phyloP scores from a whole-genome alignment of 2,329 filamentous ascomycete genomes.

The Ophiosphaerella herpotricha region DNA sequence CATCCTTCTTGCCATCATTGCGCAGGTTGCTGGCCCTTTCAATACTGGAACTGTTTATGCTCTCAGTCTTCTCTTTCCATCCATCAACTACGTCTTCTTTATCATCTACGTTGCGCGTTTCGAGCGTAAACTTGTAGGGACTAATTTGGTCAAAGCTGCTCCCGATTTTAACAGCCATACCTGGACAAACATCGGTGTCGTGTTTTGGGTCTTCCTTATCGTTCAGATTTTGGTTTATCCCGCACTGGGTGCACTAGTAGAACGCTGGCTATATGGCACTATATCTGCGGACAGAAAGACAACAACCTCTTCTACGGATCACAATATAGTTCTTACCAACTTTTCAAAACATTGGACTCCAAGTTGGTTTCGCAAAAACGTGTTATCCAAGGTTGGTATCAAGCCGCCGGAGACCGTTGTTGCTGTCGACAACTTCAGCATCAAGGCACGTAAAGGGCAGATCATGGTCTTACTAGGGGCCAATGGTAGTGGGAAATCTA shows the following conservation, averaged over 20 bases:
- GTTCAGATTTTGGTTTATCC: slow-evolving; percentile 81
- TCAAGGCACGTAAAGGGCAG: slow-evolving; percentile 75
- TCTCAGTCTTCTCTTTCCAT: slow-evolving; percentile 77
- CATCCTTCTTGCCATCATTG: slow-evolving; percentile 78
- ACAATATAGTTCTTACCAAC: slow-evolving; percentile 70
- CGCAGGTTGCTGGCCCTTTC: slow-evolving; percentile 71
- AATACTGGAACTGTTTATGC: slow-evolving; percentile 68
- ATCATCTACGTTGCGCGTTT: slow-evolving; percentile 77
- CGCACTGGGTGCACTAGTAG: slow-evolving; percentile 73
- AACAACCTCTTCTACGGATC: slow-evolving; percentile 38
- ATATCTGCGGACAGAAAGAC: slow-evolving; percentile 60
- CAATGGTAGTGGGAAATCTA: slow-evolving; percentile 89
- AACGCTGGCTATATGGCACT: slow-evolving; percentile 76
- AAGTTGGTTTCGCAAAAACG: slow-evolving; percentile 59
- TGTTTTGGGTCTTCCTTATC: slow-evolving; percentile 76
- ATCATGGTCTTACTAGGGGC: slow-evolving; percentile 86
- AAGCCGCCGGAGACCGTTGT: slow-evolving; percentile 66
- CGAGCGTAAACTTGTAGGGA: slow-evolving; percentile 64
- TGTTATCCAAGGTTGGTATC: slow-evolving; percentile 54
- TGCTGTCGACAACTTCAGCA: slow-evolving; percentile 75
- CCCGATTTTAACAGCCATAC: slow-evolving; percentile 52
- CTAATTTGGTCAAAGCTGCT: slow-evolving; percentile 65
- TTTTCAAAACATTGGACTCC: slow-evolving; percentile 82
- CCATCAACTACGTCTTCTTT: slow-evolving; percentile 87
- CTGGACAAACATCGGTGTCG: slow-evolving; percentile 73